Percentiles rank a stretch among this genome's conserved stretches.
Evolutionary conservation across 768 basidiomycete species (phyloP).

Genomic region (Boletus reticulatus): DNA sequence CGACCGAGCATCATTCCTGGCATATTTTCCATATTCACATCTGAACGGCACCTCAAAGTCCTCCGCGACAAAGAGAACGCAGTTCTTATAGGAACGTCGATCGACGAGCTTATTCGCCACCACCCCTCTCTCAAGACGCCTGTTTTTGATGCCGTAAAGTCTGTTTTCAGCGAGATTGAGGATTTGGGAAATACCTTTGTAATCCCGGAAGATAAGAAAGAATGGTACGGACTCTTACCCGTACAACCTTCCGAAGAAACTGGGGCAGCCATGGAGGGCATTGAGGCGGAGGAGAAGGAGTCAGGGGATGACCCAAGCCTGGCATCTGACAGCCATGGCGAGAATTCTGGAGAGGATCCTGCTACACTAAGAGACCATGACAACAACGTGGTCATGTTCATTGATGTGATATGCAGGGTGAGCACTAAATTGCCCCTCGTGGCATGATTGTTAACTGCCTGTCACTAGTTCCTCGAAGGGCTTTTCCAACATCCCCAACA

Average conservation of each 20-base stretch:
- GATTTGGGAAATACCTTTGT: conserved; percentile 62
- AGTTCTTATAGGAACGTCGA: conserved; percentile 79
- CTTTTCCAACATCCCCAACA: conserved; percentile 90
- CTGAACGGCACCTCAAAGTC: conserved; percentile 76
- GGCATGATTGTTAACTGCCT: not conserved
- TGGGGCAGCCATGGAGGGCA: conserved; percentile 53
- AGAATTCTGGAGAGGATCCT: conserved; percentile 32
- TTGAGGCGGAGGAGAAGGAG: conserved; percentile 21
- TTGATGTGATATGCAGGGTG: conserved; percentile 79
- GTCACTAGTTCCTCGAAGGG: conserved; percentile 80
- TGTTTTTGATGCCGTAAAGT: conserved; percentile 75
- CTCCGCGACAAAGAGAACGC: conserved; percentile 93
- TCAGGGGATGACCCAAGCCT: conserved; percentile 19
- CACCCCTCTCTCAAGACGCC: conserved; percentile 83
- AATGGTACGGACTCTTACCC: conserved; percentile 64
- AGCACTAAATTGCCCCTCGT: conserved; percentile 22
- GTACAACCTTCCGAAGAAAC: conserved; percentile 14
- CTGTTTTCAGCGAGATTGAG: conserved; percentile 71
- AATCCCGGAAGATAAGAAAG: conserved; percentile 54
- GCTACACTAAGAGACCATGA: conserved; percentile 56
- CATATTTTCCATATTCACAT: conserved; percentile 85
- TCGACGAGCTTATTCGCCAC: conserved; percentile 96
- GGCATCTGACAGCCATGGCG: conserved; percentile 13
- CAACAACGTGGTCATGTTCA: conserved; percentile 72
- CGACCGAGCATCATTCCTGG: conserved; percentile 82